phyloP scores from a whole-genome alignment of 805 yeast genomes.

The Kluyveromyces siamensis region DNA sequence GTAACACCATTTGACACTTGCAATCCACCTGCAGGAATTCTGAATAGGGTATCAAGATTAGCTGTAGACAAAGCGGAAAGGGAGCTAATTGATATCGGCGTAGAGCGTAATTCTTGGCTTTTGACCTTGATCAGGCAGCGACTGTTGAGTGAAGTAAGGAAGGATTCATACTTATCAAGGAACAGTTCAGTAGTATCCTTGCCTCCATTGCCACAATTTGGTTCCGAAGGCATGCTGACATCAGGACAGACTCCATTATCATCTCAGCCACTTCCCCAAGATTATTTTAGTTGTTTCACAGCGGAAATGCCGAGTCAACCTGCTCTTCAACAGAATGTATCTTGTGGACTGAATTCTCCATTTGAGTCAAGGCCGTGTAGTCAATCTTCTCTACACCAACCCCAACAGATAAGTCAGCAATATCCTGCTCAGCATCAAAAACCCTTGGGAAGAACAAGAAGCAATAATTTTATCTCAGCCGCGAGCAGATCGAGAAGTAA shows the following conservation, averaged over 20 bases:
- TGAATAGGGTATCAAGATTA: constrained; percentile 50
- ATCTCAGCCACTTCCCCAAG: constrained; percentile 1
- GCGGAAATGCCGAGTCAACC: neutral
- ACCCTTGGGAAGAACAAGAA: constrained; percentile 7
- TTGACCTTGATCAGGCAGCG: constrained; percentile 32
- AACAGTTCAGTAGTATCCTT: constrained; percentile 20
- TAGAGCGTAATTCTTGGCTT: constrained; percentile 30
- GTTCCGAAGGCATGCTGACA: neutral
- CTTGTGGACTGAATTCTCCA: constrained; percentile 1
- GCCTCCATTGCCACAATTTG: constrained; percentile 12
- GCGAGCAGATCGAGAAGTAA: constrained; percentile 17
- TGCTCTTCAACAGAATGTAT: neutral
- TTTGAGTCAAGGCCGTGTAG: neutral
- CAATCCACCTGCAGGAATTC: constrained; percentile 61
- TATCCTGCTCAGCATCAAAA: constrained; percentile 6
- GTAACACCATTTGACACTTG: constrained; percentile 58
- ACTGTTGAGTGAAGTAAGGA: constrained; percentile 25
- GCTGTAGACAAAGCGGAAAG: constrained; percentile 34
- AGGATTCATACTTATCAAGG: constrained; percentile 22
- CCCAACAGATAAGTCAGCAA: constrained; percentile 1
- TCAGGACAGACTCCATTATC: neutral
- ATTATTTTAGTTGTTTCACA: neutral
- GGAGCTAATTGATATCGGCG: constrained; percentile 30
- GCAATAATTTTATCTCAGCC: constrained; percentile 10
- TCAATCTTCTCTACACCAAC: neutral